phyloP scores from a whole-genome alignment of 768 basidiomycete species.

The Pulveroboletus ravenelii region DNA sequence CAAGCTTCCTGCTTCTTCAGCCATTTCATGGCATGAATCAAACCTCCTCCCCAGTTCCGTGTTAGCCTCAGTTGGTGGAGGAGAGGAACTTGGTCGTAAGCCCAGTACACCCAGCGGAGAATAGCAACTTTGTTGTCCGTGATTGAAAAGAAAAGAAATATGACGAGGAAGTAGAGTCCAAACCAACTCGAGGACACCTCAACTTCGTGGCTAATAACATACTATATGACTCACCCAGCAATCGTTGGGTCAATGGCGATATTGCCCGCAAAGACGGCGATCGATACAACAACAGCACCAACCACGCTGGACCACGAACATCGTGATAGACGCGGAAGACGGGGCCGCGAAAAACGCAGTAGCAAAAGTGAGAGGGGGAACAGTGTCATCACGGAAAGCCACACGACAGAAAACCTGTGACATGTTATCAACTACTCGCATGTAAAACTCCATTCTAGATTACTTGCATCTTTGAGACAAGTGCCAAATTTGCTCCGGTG shows the following conservation, averaged over 20 bases:
- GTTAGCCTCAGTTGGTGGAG: slow-evolving; percentile 41
- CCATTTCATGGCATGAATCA: slow-evolving; percentile 43
- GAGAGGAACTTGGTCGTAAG: slow-evolving; percentile 53
- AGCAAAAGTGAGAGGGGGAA: slow-evolving; percentile 59
- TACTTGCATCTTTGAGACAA: slow-evolving; percentile 57
- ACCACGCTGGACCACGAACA: slow-evolving; percentile 41
- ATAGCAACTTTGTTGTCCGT: slow-evolving; percentile 53
- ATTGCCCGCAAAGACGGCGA: slow-evolving; percentile 53
- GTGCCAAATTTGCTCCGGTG: slow-evolving; percentile 45
- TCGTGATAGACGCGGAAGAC: slow-evolving; percentile 41
- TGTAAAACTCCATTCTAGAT: background rate
- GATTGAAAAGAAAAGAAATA: slow-evolving; percentile 43
- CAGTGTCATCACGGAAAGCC: slow-evolving; percentile 60
- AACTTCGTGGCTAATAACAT: background rate
- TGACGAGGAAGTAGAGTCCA: slow-evolving; percentile 51
- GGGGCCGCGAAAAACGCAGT: slow-evolving; percentile 61
- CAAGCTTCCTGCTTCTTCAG: slow-evolving; percentile 54
- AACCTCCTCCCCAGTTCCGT: slow-evolving; percentile 36
- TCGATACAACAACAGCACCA: slow-evolving; percentile 38
- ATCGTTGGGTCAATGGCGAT: slow-evolving; percentile 53
- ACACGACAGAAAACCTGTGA: slow-evolving; percentile 58
- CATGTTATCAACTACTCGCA: background rate
- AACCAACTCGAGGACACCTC: slow-evolving; percentile 46
- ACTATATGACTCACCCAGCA: slow-evolving; percentile 39
- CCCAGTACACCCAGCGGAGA: slow-evolving; percentile 54